A percentile compares a stretch with the other conserved stretches of the same genome.
These are phyloP conservation scores for Acorus calamus DNA, from an alignment of 106 monocot genomes.

Conservation along the genomic window DNA sequence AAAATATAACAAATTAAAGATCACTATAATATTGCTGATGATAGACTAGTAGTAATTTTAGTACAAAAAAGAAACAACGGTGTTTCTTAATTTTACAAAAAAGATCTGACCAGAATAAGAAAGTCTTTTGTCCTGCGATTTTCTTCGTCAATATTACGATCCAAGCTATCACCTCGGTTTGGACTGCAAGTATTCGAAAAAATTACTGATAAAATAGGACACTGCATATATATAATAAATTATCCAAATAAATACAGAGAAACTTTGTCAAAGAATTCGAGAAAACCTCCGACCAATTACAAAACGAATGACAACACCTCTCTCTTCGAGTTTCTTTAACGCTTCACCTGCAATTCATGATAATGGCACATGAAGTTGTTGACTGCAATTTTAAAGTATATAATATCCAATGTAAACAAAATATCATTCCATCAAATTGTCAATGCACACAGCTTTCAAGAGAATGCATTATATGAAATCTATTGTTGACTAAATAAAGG, in stretches of 20 bases:
- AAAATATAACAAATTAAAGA: no score
- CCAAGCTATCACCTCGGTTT: slow-evolving; percentile 97
- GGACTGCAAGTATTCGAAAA: slow-evolving; percentile 41
- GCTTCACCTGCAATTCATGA: slow-evolving; percentile 58
- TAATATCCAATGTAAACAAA: no score
- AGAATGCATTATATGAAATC: no score
- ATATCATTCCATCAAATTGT: no score
- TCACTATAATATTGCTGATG: no score
- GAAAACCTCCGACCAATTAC: slow-evolving; percentile 96
- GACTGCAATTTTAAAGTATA: no score
- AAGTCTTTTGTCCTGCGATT: slow-evolving; percentile 76
- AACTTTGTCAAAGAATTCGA: background rate
- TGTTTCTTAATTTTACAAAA: background rate
- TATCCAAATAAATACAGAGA: background rate
- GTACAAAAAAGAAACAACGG: background rate
- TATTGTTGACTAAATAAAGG: no score
- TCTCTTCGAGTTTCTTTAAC: slow-evolving; percentile 79
- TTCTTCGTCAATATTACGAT: slow-evolving; percentile 86
- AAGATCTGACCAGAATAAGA: slow-evolving; percentile 81
- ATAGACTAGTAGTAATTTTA: background rate
- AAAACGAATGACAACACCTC: slow-evolving; percentile 86
- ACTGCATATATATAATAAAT: background rate
- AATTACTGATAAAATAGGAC: background rate
- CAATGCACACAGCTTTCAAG: no score
- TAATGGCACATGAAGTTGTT: background rate